Percentiles rank a stretch among this genome's conserved stretches.
Evolutionary conservation across 2,329 filamentous ascomycete genomes (phyloP).

Genomic region (Pestalotiopsis sp.): DNA sequence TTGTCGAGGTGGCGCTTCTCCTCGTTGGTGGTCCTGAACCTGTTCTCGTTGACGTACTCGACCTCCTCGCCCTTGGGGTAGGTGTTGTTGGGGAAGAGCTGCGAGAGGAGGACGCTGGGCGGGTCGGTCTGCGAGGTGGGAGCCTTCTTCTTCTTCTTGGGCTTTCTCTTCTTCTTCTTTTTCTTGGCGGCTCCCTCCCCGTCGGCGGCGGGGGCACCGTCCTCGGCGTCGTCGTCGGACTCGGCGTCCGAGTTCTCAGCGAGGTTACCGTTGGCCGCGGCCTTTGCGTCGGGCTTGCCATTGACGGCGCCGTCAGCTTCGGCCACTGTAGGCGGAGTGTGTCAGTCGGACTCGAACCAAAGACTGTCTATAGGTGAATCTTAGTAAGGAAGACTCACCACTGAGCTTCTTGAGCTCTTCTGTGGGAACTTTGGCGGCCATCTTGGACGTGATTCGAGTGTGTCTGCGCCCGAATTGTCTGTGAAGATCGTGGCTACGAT

Average conservation of each 20-base stretch:
- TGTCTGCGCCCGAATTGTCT: background rate
- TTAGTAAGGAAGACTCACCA: too few species aligned
- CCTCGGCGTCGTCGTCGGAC: constrained; percentile 57
- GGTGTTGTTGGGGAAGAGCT: constrained; percentile 71
- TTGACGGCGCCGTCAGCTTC: constrained; percentile 38
- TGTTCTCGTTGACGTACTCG: constrained; percentile 78
- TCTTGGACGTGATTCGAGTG: constrained; percentile 25
- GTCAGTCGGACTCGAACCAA: background rate
- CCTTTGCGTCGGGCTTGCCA: constrained; percentile 39
- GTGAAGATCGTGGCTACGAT: background rate
- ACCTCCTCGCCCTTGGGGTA: constrained; percentile 81
- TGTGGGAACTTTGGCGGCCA: constrained; percentile 42
- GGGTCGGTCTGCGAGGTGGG: constrained; percentile 76
- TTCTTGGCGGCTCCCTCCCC: constrained; percentile 54
- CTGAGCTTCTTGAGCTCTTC: constrained; percentile 45
- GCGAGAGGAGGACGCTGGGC: constrained; percentile 72
- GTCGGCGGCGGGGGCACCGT: constrained; percentile 35
- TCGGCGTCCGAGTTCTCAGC: constrained; percentile 49
- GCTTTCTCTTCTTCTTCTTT: constrained; percentile 83
- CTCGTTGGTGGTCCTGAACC: constrained; percentile 78
- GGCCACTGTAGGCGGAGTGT: constrained; percentile 34
- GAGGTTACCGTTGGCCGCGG: constrained; percentile 40
- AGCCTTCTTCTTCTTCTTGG: constrained; percentile 69
- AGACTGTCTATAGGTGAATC: too few species aligned
- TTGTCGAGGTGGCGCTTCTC: constrained; percentile 84